Conservation (phyloP, 352 stramenopile genomes). For the Globisporangium spinosum region DNA sequence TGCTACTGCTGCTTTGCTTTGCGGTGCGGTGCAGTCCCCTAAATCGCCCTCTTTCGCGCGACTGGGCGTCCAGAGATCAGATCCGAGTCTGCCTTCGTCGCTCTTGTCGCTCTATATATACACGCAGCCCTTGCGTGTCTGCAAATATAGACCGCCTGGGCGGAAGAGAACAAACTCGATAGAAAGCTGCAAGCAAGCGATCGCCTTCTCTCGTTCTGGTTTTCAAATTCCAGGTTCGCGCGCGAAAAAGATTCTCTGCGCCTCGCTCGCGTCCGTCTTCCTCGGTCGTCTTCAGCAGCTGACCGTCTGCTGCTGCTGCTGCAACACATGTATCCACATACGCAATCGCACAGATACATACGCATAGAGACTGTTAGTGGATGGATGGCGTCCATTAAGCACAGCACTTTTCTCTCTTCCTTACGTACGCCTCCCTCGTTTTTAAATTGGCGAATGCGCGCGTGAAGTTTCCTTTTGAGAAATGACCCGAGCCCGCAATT, state of each 20-base stretch:
- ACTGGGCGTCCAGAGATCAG: not conserved
- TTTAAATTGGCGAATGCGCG: not conserved
- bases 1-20: not conserved
- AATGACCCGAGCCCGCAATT: not conserved
- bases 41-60: not conserved
- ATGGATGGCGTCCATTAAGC: not conserved
- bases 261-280: not conserved
- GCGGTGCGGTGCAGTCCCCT: not conserved
- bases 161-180: not conserved
- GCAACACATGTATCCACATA: not conserved
- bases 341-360: conserved; percentile 3
- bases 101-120: conserved; percentile 1
- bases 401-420: not conserved
- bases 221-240: conserved; percentile 10
- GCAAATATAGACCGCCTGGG: conserved; percentile 9
- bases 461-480: not conserved
- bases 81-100: not conserved
- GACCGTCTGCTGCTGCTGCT: not conserved
- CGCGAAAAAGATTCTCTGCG: conserved; percentile 12
- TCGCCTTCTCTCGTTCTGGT: not conserved
- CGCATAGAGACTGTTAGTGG: not conserved
- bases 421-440: not conserved
- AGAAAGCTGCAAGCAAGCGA: not conserved
- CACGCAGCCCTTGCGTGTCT: not conserved
- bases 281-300: not conserved